A percentile compares a stretch with the other conserved stretches of the same genome.
Conservation (phyloP, 768 basidiomycete genomes). For the Asterophora lycoperdoides region DNA sequence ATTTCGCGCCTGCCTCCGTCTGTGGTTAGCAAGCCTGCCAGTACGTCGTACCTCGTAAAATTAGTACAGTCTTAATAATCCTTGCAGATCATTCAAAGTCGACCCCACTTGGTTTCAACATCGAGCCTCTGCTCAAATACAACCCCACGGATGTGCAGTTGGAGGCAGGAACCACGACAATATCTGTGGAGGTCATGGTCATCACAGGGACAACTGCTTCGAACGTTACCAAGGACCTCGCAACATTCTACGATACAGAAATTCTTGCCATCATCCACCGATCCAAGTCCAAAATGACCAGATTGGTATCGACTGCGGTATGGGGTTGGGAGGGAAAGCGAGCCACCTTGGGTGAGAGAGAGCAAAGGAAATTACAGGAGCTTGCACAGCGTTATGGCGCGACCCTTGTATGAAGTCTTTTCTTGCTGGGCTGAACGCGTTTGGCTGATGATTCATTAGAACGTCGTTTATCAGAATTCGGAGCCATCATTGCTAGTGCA, state of each 20-base stretch:
- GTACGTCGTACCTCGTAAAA: neutral
- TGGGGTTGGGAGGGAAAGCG: conserved; percentile 76
- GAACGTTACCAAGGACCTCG: conserved; percentile 38
- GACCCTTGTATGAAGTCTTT: conserved; percentile 41
- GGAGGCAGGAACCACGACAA: conserved; percentile 38
- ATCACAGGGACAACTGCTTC: conserved; percentile 50
- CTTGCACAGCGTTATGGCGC: conserved; percentile 74
- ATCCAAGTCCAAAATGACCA: conserved; percentile 57
- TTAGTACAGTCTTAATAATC: neutral
- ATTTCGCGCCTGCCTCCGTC: neutral
- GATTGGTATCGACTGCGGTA: conserved; percentile 63
- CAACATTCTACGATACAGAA: conserved; percentile 74
- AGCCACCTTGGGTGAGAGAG: conserved; percentile 49
- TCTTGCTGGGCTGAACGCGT: conserved; percentile 1
- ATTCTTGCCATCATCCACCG: conserved; percentile 66
- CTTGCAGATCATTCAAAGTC: conserved; percentile 36
- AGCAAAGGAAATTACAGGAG: conserved; percentile 64
- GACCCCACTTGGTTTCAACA: conserved; percentile 44
- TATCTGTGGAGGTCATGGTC: conserved; percentile 72
- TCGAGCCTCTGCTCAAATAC: conserved; percentile 41
- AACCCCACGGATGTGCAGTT: conserved; percentile 12
- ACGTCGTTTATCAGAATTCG: conserved; percentile 49
- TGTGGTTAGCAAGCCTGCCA: neutral
- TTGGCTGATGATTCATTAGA: conserved; percentile 23
- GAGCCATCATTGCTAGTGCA: conserved; percentile 63